Evolutionary conservation across 2,329 filamentous ascomycete species (phyloP).

Genomic region (Pezicula carpinea): DNA sequence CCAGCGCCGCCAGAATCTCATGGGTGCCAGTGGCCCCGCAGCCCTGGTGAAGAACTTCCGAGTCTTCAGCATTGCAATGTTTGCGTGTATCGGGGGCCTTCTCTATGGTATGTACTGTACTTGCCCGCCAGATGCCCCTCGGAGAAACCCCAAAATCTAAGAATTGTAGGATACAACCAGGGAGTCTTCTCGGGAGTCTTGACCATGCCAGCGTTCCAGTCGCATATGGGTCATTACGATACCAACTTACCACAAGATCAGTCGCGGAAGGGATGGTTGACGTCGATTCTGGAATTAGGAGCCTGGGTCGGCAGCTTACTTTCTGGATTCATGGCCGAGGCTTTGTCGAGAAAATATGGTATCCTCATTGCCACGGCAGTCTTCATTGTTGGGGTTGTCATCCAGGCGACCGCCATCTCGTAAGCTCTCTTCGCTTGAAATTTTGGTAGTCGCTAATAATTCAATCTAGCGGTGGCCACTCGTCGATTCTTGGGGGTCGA

Average conservation of each 20-base stretch:
- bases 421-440: slow-evolving; percentile 3
- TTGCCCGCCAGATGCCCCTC: slow-evolving; percentile 19
- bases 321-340: slow-evolving; percentile 68
- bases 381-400: slow-evolving; percentile 65
- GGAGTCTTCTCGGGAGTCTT: slow-evolving; percentile 71
- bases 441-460: background rate
- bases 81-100: slow-evolving; percentile 58
- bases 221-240: slow-evolving; percentile 51
- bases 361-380: slow-evolving; percentile 61
- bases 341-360: slow-evolving; percentile 62
- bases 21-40: slow-evolving; percentile 46
- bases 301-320: slow-evolving; percentile 72
- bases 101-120: slow-evolving; percentile 32
- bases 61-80: slow-evolving; percentile 55
- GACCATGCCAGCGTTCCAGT: slow-evolving; percentile 49
- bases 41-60: slow-evolving; percentile 56
- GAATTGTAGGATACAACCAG: slow-evolving; percentile 57
- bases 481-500: slow-evolving; percentile 63
- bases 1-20: slow-evolving; percentile 45
- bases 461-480: slow-evolving; percentile 41
- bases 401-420: slow-evolving; percentile 59
- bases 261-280: slow-evolving; percentile 55
- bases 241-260: slow-evolving; percentile 40
- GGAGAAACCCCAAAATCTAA: slow-evolving; percentile 47
- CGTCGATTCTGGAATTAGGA: slow-evolving; percentile 68